Percentiles rank a stretch among this genome's conserved stretches.
phyloP scores from a whole-genome alignment of 768 basidiomycete genomes.

The Porphyrellus cyaneotinctus region DNA sequence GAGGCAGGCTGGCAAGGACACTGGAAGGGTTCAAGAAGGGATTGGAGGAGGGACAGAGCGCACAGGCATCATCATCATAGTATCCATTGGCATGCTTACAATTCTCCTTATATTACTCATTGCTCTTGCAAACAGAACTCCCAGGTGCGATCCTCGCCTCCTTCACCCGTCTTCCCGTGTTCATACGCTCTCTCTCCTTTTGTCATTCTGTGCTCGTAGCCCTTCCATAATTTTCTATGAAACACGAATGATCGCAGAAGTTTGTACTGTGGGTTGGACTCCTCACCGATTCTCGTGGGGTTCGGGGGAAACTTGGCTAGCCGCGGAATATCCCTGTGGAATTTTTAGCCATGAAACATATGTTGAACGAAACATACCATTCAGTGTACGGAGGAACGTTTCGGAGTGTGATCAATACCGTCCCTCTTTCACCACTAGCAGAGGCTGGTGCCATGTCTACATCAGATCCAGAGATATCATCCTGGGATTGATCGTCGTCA shows the following conservation, averaged over 20 bases:
- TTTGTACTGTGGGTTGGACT: conserved; percentile 62
- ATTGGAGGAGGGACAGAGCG: conserved; percentile 47
- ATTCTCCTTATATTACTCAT: conserved; percentile 8
- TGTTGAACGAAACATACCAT: conserved; percentile 50
- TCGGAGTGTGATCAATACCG: conserved; percentile 80
- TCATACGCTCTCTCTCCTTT: conserved; percentile 75
- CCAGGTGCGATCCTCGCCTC: conserved; percentile 83
- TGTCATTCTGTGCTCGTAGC: conserved; percentile 93
- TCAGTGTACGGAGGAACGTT: conserved; percentile 84
- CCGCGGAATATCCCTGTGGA: conserved; percentile 65
- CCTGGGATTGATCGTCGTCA: conserved; percentile 34
- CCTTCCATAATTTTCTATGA: conserved; percentile 63
- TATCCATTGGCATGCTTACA: conserved; percentile 7
- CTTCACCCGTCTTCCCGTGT: conserved; percentile 62
- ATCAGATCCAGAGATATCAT: conserved; percentile 16
- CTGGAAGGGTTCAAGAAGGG: conserved; percentile 70
- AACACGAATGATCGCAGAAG: conserved; percentile 81
- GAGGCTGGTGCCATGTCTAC: conserved; percentile 1
- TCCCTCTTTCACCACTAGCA: conserved; percentile 47
- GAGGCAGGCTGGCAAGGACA: conserved; percentile 65
- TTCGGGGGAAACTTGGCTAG: conserved; percentile 73
- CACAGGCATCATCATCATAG: conserved; percentile 21
- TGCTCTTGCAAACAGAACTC: conserved; percentile 60
- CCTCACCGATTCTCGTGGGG: conserved; percentile 40
- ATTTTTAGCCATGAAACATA: conserved; percentile 9